A percentile compares a stretch with the other conserved stretches of the same genome.
Evolutionary conservation across 129 eudicot genomes (phyloP).

Genomic region (Chrysanthemum lavandulifolium): DNA sequence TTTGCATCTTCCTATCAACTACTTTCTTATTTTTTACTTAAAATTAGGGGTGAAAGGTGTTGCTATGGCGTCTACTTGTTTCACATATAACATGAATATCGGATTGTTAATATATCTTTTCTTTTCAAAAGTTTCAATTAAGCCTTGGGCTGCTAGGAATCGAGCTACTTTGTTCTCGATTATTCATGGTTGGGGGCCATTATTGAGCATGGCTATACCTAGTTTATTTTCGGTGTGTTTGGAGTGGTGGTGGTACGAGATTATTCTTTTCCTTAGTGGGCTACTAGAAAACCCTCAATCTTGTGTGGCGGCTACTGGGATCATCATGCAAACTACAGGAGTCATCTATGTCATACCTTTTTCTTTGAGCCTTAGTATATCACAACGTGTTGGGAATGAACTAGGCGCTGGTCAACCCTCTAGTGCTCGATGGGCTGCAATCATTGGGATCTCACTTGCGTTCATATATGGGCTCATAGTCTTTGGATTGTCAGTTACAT

Average conservation of each 20-base stretch:
- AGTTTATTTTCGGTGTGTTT: slow-evolving; percentile 66
- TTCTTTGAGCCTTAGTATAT: slow-evolving; percentile 57
- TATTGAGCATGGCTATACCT: slow-evolving; percentile 67
- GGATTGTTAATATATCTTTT: slow-evolving; percentile 55
- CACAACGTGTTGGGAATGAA: slow-evolving; percentile 83
- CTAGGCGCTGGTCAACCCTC: slow-evolving; percentile 69
- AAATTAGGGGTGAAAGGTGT: slow-evolving; percentile 73
- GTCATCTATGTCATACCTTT: slow-evolving; percentile 64
- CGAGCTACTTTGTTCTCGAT: slow-evolving; percentile 40
- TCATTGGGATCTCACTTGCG: slow-evolving; percentile 45
- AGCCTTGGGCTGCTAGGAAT: slow-evolving; percentile 75
- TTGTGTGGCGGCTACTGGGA: slow-evolving; percentile 77
- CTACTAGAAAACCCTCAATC: slow-evolving; percentile 66
- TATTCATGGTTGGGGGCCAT: slow-evolving; percentile 68
- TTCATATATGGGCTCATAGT: slow-evolving; percentile 45
- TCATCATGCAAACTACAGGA: slow-evolving; percentile 71
- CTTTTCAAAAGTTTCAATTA: slow-evolving; percentile 50
- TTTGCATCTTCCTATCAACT: slow-evolving; percentile 76
- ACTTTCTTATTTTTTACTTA: slow-evolving; percentile 50
- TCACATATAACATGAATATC: slow-evolving; percentile 61
- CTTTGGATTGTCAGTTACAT: slow-evolving; percentile 39
- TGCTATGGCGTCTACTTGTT: slow-evolving; percentile 68
- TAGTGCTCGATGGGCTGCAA: slow-evolving; percentile 48
- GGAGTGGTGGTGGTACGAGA: slow-evolving; percentile 99
- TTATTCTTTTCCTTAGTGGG: slow-evolving; percentile 68